Conservation (phyloP, 192 early-diverging fungal genomes). For the Podila epicladia region DNA sequence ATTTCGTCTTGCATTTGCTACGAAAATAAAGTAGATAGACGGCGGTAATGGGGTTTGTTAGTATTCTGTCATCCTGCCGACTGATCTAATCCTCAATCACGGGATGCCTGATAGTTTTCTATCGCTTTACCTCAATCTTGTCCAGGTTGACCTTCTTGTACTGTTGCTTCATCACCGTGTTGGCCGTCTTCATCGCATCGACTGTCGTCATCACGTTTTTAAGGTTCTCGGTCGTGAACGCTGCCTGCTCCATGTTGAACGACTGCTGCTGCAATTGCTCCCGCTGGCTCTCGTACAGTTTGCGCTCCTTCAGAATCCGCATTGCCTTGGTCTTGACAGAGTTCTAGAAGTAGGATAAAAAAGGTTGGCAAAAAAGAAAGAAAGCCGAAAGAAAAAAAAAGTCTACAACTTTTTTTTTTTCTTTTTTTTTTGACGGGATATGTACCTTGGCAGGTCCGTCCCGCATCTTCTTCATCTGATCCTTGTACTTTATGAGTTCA, state of each 20-base stretch:
- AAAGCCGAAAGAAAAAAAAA: not conserved
- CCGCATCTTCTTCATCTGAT: conserved; percentile 95
- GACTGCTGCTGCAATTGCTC: conserved; percentile 96
- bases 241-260: conserved; percentile 99
- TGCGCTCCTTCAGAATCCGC: conserved; percentile 92
- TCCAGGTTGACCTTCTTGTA: conserved; percentile 95
- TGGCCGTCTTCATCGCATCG: conserved; percentile 96
- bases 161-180: conserved; percentile 95
- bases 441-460: conserved; percentile 70
- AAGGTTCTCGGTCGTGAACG: conserved; percentile 92
- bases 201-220: conserved; percentile 96
- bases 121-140: conserved; percentile 83
- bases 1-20: conserved; percentile 97
- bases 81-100: not conserved
- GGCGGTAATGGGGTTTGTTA: not conserved
- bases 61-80: not conserved
- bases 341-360: conserved; percentile 62
- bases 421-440: not conserved
- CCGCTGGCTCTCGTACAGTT: conserved; percentile 93
- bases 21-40: not conserved
- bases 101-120: not conserved
- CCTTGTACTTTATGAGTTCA: conserved; percentile 88
- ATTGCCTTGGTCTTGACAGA: conserved; percentile 93
- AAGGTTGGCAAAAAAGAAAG: not conserved
- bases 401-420: too few relatives aligned